phyloP scores from a whole-genome alignment of 2,329 filamentous ascomycete species.

The Atkinsonella hypoxylon region DNA sequence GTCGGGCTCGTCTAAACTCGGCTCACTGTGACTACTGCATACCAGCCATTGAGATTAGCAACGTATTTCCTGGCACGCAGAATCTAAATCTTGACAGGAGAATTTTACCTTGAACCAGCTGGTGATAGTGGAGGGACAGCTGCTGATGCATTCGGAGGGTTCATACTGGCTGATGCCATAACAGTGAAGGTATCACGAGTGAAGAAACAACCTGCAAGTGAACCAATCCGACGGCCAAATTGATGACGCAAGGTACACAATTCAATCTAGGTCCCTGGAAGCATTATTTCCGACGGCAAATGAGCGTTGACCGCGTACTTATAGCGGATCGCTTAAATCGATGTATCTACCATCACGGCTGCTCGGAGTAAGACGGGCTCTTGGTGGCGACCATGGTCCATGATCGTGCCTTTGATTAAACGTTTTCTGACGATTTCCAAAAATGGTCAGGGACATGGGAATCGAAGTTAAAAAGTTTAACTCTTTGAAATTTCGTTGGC shows the following conservation, averaged over 20 bases:
- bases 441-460: background rate
- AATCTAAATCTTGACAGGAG: background rate
- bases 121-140: background rate
- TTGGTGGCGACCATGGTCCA: background rate
- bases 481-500: background rate
- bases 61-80: background rate
- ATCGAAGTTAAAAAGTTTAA: background rate
- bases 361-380: background rate
- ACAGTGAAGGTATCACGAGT: background rate
- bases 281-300: background rate
- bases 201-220: background rate
- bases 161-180: background rate
- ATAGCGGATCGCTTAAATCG: background rate
- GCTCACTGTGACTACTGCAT: slow-evolving; percentile 7
- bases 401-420: background rate
- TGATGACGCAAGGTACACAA: background rate
- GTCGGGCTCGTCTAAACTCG: slow-evolving; percentile 6
- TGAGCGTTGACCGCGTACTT: background rate
- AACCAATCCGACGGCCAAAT: background rate
- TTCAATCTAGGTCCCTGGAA: background rate
- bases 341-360: background rate
- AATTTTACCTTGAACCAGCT: background rate
- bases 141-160: background rate
- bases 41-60: background rate
- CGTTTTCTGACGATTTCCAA: background rate